phyloP scores from a whole-genome alignment of 140 eudicot species.

The Ambrosia hybrid region DNA sequence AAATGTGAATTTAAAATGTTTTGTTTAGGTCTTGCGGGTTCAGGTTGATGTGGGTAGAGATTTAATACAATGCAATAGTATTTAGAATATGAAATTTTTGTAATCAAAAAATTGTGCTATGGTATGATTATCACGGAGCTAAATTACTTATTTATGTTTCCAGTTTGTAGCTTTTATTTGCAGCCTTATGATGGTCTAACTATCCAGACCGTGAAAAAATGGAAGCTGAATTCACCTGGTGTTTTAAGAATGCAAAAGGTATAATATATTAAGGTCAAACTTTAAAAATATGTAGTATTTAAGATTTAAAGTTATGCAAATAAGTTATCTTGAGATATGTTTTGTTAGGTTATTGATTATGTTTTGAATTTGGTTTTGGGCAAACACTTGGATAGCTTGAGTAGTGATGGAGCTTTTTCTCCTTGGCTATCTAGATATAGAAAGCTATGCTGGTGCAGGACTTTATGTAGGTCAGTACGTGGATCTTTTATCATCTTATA shows the following conservation, averaged over 20 bases:
- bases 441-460: too few relatives aligned
- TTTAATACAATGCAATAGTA: too few relatives aligned
- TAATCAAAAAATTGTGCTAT: too few relatives aligned
- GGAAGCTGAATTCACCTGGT: conserved; percentile 97
- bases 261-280: neutral
- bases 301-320: neutral
- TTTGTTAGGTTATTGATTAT: neutral
- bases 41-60: too few relatives aligned
- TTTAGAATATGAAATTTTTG: too few relatives aligned
- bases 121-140: neutral
- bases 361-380: neutral
- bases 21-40: too few relatives aligned
- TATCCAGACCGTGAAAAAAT: conserved; percentile 79
- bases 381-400: neutral
- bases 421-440: too few relatives aligned
- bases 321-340: neutral
- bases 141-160: neutral
- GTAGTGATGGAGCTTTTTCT: too few relatives aligned
- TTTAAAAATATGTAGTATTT: too few relatives aligned
- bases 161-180: conserved; percentile 93
- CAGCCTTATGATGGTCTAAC: conserved; percentile 93
- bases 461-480: too few relatives aligned
- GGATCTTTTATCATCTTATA: too few relatives aligned
- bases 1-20: too few relatives aligned
- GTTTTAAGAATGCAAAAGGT: conserved; percentile 90